These are phyloP conservation scores for Camellia sinensis DNA, from an alignment of 148 eudicot species.

Conservation along the genomic window DNA sequence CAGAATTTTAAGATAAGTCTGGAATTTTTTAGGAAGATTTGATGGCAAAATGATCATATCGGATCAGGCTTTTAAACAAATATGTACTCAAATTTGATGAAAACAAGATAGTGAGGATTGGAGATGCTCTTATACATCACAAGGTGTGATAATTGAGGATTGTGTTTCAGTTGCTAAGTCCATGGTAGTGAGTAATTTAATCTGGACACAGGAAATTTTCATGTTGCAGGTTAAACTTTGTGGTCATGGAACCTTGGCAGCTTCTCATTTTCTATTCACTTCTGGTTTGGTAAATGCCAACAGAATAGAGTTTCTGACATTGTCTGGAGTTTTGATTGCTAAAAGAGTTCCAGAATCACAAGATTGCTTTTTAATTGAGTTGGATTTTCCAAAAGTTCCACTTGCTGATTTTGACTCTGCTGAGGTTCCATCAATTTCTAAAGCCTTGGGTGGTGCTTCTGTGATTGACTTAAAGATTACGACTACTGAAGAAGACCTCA, in stretches of 20 bases:
- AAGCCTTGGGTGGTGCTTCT: constrained; percentile 42
- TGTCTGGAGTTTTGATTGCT: constrained; percentile 73
- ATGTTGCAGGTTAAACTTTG: constrained; percentile 62
- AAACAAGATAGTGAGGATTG: too few species aligned
- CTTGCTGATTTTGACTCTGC: constrained; percentile 30
- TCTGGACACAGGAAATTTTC: background rate
- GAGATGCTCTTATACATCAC: too few species aligned
- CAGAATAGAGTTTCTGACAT: constrained; percentile 61
- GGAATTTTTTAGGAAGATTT: too few species aligned
- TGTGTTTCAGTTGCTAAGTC: background rate
- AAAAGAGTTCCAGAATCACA: constrained; percentile 38
- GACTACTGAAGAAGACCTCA: constrained; percentile 38
- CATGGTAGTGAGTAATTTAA: background rate
- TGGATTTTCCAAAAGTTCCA: constrained; percentile 60
- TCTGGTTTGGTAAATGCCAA: constrained; percentile 49
- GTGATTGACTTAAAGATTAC: constrained; percentile 51
- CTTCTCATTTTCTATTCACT: constrained; percentile 70
- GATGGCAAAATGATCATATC: too few species aligned
- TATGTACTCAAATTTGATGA: too few species aligned
- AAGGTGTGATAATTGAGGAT: background rate
- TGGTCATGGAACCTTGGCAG: constrained; percentile 93
- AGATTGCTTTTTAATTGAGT: constrained; percentile 45
- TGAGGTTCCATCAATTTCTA: constrained; percentile 40
- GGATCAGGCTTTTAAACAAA: too few species aligned
- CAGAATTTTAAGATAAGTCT: too few species aligned